Conservation (phyloP, 371 early-diverging fungal genomes). For the Rhizomucor pusillus region DNA sequence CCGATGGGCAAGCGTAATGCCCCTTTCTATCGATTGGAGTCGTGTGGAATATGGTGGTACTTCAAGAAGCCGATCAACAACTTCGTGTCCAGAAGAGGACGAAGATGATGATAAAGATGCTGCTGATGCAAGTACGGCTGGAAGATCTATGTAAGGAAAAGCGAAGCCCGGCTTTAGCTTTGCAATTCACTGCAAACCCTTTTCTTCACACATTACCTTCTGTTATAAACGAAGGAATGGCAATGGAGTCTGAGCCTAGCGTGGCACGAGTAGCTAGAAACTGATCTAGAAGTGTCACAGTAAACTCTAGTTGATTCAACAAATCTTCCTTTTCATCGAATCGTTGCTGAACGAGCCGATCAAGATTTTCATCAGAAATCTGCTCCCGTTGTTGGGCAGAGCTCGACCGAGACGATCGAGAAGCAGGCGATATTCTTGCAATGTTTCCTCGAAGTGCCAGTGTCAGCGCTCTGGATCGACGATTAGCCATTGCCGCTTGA, state of each 20-base stretch:
- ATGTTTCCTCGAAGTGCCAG: too few species aligned
- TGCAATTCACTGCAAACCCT: neutral
- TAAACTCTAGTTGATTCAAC: constrained; percentile 31
- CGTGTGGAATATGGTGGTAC: constrained; percentile 34
- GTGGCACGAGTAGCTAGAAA: constrained; percentile 31
- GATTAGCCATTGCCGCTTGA: too few species aligned
- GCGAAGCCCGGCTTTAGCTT: neutral
- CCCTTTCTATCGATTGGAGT: constrained; percentile 24
- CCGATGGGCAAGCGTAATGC: constrained; percentile 30
- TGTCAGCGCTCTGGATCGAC: too few species aligned
- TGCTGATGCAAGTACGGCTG: constrained; percentile 22
- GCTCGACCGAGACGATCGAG: neutral
- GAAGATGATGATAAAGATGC: constrained; percentile 6
- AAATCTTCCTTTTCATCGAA: constrained; percentile 34
- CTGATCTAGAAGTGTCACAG: constrained; percentile 32
- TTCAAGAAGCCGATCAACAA: constrained; percentile 29
- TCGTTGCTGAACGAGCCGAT: constrained; percentile 25
- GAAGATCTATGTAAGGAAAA: constrained; percentile 17
- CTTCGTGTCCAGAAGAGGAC: constrained; percentile 7
- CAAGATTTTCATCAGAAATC: constrained; percentile 14
- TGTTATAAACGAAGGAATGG: constrained; percentile 27
- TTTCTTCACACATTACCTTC: constrained; percentile 19
- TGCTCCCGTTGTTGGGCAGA: too few species aligned
- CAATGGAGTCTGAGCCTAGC: constrained; percentile 16
- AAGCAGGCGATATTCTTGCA: neutral